Evolutionary conservation across 2,329 filamentous ascomycete species (phyloP), one percentile per base, ranked within the genome.

Genomic region (Nakataea oryzae): DNA sequence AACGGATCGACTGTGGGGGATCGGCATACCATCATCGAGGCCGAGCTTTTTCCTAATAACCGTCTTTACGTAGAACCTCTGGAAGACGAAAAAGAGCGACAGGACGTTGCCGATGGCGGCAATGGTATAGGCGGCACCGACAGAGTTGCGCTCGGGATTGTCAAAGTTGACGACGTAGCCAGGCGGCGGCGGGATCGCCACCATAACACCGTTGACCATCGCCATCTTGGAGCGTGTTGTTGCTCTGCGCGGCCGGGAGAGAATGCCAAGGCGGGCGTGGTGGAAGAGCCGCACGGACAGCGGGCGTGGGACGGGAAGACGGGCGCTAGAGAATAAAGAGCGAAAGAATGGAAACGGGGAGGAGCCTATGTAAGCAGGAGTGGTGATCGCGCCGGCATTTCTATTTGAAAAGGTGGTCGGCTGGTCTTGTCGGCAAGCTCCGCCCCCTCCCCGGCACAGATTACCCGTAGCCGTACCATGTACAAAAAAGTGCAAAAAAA

Each of bases 161-260:
- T 64, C 68, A 60, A 71, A 71, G 61, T 71, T 62, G 28, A 71
- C 69, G 11, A 66, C 60, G 62, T 71, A 72, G 17, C 68, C 69
- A 12, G 64, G 61, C 0, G 70, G 69, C n/a, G 70, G 63, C 24
- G 67, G 64, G 17, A 72, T 61, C 6, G 61, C 63, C 17, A 64
- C 64, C 41, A 57, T 41, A 12, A 65, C 63, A 59, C 63, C 64
- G 55, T 63, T 55, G 12, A 61, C 64, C 17, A 50, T 9, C 2
- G 41, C 41, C 41, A 50, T 50, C 17, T 50, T 9, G 41, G 41
- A n/a, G 17, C 6, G 7, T 50, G n/a, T n/a, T n/a, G n/a, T n/a
- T n/a, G n/a, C 7, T 6, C 17, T 50, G 7, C 11, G 30, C 11
- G 41, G 7, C 41, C n/a, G 9, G 41, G 21, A 50, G 17, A 50